Evolutionary conservation across 177 flowering plant genomes (phyloP), one percentile per base, ranked within the genome.

Genomic region (Vitis hybrid): DNA sequence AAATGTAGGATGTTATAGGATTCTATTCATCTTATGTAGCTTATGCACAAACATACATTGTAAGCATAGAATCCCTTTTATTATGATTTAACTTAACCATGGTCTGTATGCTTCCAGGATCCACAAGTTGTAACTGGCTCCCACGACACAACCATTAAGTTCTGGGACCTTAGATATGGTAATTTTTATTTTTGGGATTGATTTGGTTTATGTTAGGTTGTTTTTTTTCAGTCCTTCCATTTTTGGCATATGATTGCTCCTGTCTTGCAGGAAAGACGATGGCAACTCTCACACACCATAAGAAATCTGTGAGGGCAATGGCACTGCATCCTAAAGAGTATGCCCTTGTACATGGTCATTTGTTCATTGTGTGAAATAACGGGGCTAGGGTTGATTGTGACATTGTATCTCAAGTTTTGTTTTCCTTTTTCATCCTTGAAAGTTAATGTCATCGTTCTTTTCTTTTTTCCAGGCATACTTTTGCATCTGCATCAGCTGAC

Each of bases 401-500:
- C 30, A 66, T n/a, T 21, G 27, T 24, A 60, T 55, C 30, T 13
- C 40, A 8, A 10, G n/a, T 30, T 55, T 2, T 46, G 10, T 40
- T 56, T 13, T 17, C 27, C 62, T 49, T 60, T 21, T 11, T 6
- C 2, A 21, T 19, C 14, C 12, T 64, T 56, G 46, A 35, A 35
- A 35, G 46, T 35, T 35, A 35, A 35, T 35, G 46, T 35, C 6
- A 6, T 6, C 7, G 3, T 57, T 52, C n/a, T 61, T 35, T 52
- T 62, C 52, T 40, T 15, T 56, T 69, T 77, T 76, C 57, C 87
- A 95, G 99, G 81, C 68, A 92, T 70, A 59, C 74, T 67, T 96
- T 94, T 86, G 98, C 97, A 69, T 96, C 99, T 82, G 99, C 99
- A 60, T 96, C 98, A 75, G 98, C 99, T 71, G 99, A 96, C 83